Evolutionary conservation across 192 early-diverging fungal species (phyloP).

Genomic region (Hyaloraphidium curvatum): DNA sequence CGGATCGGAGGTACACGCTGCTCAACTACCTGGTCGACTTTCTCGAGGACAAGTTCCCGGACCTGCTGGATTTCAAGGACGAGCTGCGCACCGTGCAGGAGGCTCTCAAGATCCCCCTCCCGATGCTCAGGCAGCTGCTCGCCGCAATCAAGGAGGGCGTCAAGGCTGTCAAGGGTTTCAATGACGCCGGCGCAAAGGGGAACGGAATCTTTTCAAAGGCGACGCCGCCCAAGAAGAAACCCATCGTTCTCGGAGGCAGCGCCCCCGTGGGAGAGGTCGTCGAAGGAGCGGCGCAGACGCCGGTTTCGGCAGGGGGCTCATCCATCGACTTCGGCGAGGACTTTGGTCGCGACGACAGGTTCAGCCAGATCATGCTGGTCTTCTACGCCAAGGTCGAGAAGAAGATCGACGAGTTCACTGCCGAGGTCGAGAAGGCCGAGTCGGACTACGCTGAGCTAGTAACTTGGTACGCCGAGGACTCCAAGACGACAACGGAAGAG

Average conservation of each 20-base stretch:
- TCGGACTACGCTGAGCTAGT: neutral
- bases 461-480: slow-evolving; percentile 3
- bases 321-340: neutral
- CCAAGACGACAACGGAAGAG: slow-evolving; percentile 5
- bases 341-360: neutral
- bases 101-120: neutral
- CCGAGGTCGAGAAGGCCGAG: slow-evolving; percentile 1
- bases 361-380: neutral
- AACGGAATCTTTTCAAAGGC: too few relatives aligned
- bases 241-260: neutral
- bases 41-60: neutral
- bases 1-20: neutral
- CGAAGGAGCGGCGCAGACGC: neutral
- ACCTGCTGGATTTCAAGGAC: slow-evolving; percentile 2
- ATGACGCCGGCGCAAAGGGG: too few relatives aligned
- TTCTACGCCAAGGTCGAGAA: neutral
- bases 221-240: neutral
- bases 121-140: neutral
- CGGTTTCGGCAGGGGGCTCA: neutral
- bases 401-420: neutral
- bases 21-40: slow-evolving; percentile 1
- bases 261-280: neutral
- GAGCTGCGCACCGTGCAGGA: neutral
- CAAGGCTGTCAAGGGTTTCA: neutral
- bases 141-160: neutral